phyloP scores from a whole-genome alignment of 306 rosid genomes.

The Abrus pulchellus region DNA sequence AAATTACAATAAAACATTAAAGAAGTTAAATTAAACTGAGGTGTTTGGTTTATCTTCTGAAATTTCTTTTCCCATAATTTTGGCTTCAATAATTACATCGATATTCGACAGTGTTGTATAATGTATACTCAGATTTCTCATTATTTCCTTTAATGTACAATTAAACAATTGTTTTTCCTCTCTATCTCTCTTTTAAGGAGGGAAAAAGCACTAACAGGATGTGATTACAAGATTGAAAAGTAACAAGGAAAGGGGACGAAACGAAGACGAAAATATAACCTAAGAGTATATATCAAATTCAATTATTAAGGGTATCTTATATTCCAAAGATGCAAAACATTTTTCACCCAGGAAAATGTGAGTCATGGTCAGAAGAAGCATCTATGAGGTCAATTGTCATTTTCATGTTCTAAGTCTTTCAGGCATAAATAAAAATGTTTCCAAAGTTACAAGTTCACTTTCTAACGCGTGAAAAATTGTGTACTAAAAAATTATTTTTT shows the following conservation, averaged over 20 bases:
- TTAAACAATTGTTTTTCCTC: too few relatives aligned
- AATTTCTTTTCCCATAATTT: neutral
- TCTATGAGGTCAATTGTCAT: neutral
- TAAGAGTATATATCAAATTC: neutral
- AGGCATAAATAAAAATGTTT: too few relatives aligned
- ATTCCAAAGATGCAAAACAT: neutral
- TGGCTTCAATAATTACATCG: neutral
- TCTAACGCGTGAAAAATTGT: too few relatives aligned
- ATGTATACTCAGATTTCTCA: neutral
- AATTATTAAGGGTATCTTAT: neutral
- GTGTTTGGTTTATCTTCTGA: too few relatives aligned
- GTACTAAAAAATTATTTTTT: too few relatives aligned
- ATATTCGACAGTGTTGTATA: neutral
- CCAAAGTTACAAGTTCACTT: too few relatives aligned
- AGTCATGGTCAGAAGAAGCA: neutral
- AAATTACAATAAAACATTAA: too few relatives aligned
- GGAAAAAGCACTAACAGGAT: too few relatives aligned
- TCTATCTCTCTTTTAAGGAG: too few relatives aligned
- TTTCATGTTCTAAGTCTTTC: neutral
- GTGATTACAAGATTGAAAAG: neutral
- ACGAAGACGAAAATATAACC: neutral
- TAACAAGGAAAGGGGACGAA: neutral
- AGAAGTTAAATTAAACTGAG: too few relatives aligned
- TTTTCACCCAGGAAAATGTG: neutral
- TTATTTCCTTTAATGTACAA: neutral